These are phyloP conservation scores for Entomortierella parvispora DNA, from an alignment of 192 early-diverging fungal genomes.

Conservation along the genomic window DNA sequence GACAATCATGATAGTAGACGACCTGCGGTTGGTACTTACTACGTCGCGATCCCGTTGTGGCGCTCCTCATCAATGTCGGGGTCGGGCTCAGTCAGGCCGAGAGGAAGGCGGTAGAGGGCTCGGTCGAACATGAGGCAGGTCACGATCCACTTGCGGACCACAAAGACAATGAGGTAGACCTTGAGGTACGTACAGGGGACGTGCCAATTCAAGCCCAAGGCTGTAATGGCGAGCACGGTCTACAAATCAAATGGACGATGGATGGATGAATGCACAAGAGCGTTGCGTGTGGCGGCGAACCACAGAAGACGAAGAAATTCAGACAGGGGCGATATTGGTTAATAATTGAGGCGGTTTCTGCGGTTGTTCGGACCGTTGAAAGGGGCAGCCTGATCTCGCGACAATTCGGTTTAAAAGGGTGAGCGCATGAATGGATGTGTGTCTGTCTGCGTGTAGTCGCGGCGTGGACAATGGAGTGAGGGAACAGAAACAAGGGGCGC, in stretches of 20 bases:
- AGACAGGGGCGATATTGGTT: no score
- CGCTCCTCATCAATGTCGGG: slow-evolving; percentile 50
- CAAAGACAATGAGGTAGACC: slow-evolving; percentile 31
- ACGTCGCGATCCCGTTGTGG: slow-evolving; percentile 38
- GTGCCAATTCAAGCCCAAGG: slow-evolving; percentile 21
- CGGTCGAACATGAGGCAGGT: slow-evolving; percentile 32
- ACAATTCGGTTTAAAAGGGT: no score
- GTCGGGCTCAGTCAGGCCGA: slow-evolving; percentile 22
- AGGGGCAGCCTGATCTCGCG: no score
- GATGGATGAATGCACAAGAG: neutral
- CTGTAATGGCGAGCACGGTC: slow-evolving; percentile 18
- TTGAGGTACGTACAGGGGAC: slow-evolving; percentile 34
- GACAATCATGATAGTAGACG: no score
- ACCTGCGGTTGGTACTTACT: no score
- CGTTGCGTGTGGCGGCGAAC: neutral
- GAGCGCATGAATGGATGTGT: no score
- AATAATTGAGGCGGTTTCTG: no score
- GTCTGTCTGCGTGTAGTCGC: no score
- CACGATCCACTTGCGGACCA: slow-evolving; percentile 32
- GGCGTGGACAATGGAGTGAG: no score
- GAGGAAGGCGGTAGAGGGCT: slow-evolving; percentile 36
- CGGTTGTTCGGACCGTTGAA: no score
- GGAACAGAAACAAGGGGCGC: no score
- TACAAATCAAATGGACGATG: neutral
- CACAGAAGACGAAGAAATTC: neutral